Percentiles rank a stretch among this genome's conserved stretches.
phyloP scores from a whole-genome alignment of 768 basidiomycete species.

The Obba rivulosa region DNA sequence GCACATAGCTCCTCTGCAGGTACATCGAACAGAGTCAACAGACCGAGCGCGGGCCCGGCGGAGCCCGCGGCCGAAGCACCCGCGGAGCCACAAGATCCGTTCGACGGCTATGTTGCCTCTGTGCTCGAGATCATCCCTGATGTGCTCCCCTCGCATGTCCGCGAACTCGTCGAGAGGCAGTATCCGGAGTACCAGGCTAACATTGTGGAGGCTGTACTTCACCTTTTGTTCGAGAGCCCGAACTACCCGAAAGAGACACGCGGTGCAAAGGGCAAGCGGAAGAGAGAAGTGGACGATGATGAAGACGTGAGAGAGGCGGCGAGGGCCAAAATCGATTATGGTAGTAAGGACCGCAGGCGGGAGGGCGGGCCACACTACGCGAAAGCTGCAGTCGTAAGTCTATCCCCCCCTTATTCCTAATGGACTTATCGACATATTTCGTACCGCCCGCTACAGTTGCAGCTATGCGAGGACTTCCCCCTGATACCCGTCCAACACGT shows the following conservation, averaged over 20 bases:
- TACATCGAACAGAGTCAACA: neutral
- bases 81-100: neutral
- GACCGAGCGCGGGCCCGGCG: neutral
- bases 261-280: slow-evolving; percentile 40
- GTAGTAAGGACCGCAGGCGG: slow-evolving; percentile 37
- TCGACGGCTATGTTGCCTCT: slow-evolving; percentile 33
- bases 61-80: neutral
- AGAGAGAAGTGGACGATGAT: slow-evolving; percentile 24
- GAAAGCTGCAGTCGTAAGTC: slow-evolving; percentile 48
- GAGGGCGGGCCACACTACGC: slow-evolving; percentile 42
- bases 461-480: slow-evolving; percentile 55
- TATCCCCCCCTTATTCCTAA: slow-evolving; percentile 5
- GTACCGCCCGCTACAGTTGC: slow-evolving; percentile 7
- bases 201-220: slow-evolving; percentile 51
- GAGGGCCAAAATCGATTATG: slow-evolving; percentile 47
- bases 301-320: slow-evolving; percentile 15
- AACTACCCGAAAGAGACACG: slow-evolving; percentile 51
- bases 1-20: neutral
- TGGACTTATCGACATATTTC: too few species aligned
- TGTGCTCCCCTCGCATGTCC: slow-evolving; percentile 51
- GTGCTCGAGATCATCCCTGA: slow-evolving; percentile 70
- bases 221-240: slow-evolving; percentile 57
- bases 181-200: slow-evolving; percentile 30
- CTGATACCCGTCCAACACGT: slow-evolving; percentile 51
- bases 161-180: slow-evolving; percentile 42